Evolutionary conservation across 2,329 filamentous ascomycete genomes (phyloP).

Genomic region (Endoconidiophora polonica): DNA sequence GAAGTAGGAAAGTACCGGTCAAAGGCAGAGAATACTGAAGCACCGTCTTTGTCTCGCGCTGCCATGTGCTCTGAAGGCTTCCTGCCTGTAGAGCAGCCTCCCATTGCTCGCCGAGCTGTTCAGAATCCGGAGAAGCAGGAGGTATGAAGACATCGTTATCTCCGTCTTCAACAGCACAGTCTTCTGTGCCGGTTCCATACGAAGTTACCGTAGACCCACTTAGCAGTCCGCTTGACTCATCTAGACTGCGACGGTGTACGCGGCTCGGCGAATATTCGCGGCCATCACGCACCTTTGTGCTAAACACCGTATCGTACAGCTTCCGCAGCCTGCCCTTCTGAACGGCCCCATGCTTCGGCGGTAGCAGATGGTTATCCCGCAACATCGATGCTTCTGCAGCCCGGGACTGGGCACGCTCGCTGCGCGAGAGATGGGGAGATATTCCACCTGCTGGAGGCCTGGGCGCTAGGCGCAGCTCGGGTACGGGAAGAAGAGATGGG

Average conservation of each 20-base stretch:
- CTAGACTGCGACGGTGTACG: not conserved
- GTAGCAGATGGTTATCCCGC: slow-evolving; percentile 48
- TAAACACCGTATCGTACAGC: slow-evolving; percentile 34
- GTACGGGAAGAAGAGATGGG: slow-evolving; percentile 42
- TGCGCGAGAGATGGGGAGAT: slow-evolving; percentile 26
- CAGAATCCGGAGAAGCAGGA: slow-evolving; percentile 26
- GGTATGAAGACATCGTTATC: not conserved
- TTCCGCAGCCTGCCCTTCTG: slow-evolving; percentile 18
- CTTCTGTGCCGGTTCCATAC: slow-evolving; percentile 3
- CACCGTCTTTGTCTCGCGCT: slow-evolving; percentile 72
- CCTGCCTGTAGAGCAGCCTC: slow-evolving; percentile 69
- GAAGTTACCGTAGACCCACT: not conserved
- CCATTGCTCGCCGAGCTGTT: slow-evolving; percentile 58
- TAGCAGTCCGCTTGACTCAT: slow-evolving; percentile 7
- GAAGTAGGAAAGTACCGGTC: slow-evolving; percentile 58
- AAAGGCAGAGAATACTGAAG: slow-evolving; percentile 53
- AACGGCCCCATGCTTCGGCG: slow-evolving; percentile 31
- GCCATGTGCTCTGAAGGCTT: slow-evolving; percentile 78
- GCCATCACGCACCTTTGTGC: slow-evolving; percentile 28
- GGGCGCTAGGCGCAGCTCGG: slow-evolving; percentile 21
- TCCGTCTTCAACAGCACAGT: slow-evolving; percentile 17
- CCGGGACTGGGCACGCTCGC: slow-evolving; percentile 39
- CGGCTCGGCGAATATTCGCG: slow-evolving; percentile 11
- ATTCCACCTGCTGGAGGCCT: slow-evolving; percentile 25
- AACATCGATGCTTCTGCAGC: slow-evolving; percentile 44